Evolutionary conservation across 1,284 basidiomycete genomes (phyloP).

Genomic region (Cryptococcus jaspeensis): DNA sequence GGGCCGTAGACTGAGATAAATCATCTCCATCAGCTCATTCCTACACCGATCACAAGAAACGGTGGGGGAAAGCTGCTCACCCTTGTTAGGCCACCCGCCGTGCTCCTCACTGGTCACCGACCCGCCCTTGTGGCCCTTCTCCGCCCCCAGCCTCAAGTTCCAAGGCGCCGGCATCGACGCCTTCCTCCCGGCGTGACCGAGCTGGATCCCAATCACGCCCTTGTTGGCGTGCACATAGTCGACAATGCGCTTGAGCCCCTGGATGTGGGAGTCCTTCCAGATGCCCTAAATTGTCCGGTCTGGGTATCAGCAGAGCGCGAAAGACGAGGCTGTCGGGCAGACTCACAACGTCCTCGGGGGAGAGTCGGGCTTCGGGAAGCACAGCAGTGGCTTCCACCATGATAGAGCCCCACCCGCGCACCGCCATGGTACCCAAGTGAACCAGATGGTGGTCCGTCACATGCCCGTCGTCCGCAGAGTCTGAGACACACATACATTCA

Average conservation of each 20-base stretch:
- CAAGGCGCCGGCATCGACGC: constrained; percentile 65
- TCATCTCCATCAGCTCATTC: neutral
- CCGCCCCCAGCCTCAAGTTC: constrained; percentile 49
- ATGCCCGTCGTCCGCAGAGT: constrained; percentile 68
- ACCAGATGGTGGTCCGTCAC: constrained; percentile 77
- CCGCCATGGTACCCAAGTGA: constrained; percentile 60
- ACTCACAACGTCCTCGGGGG: constrained; percentile 50
- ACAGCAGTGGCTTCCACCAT: constrained; percentile 70
- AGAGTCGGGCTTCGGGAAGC: constrained; percentile 69
- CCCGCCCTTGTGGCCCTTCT: constrained; percentile 43
- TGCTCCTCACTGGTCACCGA: constrained; percentile 52
- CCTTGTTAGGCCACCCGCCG: constrained; percentile 71
- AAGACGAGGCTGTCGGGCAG: neutral
- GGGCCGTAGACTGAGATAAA: constrained; percentile 54
- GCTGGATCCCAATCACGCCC: constrained; percentile 69
- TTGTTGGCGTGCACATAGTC: constrained; percentile 72
- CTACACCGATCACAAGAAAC: neutral
- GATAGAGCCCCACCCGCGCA: constrained; percentile 59
- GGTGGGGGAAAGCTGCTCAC: constrained; percentile 47
- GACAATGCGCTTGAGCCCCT: constrained; percentile 66
- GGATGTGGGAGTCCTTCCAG: constrained; percentile 73
- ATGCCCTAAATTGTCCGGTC: constrained; percentile 57
- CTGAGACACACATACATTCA: constrained; percentile 40
- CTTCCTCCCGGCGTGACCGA: constrained; percentile 76
- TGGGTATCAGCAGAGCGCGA: constrained; percentile 2